Evolutionary conservation across 768 basidiomycete species (phyloP).

Genomic region (Suillus luteus): DNA sequence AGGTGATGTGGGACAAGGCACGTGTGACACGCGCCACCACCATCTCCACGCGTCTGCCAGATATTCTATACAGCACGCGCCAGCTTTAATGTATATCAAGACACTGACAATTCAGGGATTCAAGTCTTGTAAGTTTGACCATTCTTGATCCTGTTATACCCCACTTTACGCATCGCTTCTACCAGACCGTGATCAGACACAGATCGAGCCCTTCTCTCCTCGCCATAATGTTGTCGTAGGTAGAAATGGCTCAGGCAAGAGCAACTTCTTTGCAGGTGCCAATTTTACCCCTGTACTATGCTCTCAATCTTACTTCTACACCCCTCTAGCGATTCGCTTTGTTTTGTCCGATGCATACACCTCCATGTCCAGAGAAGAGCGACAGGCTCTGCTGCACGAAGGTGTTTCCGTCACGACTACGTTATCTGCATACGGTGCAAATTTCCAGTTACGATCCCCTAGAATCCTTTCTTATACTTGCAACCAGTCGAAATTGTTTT

Average conservation of each 20-base stretch:
- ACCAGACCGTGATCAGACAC: conserved; percentile 82
- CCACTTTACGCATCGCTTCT: conserved; percentile 13
- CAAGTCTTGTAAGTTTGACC: conserved; percentile 81
- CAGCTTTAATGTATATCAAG: conserved; percentile 73
- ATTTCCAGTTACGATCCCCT: neutral
- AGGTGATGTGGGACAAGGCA: conserved; percentile 3
- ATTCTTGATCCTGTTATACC: neutral
- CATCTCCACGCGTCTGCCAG: neutral
- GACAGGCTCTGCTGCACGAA: conserved; percentile 91
- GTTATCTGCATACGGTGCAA: conserved; percentile 83
- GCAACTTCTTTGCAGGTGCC: conserved; percentile 95
- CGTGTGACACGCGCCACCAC: conserved; percentile 1
- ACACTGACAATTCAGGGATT: conserved; percentile 92
- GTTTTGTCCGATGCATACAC: conserved; percentile 98
- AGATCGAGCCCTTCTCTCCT: conserved; percentile 93
- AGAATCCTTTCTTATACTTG: conserved; percentile 5
- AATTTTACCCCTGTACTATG: conserved; percentile 1
- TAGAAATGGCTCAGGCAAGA: conserved; percentile 96
- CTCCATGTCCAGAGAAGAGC: conserved; percentile 91
- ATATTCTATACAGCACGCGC: neutral
- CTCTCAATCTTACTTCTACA: neutral
- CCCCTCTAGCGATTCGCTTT: conserved; percentile 81
- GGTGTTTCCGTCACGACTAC: conserved; percentile 87
- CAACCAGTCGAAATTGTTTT: conserved; percentile 85
- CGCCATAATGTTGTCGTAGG: conserved; percentile 97